Conservation (phyloP, 177 flowering plant genomes). For the Telopea speciosissima region DNA sequence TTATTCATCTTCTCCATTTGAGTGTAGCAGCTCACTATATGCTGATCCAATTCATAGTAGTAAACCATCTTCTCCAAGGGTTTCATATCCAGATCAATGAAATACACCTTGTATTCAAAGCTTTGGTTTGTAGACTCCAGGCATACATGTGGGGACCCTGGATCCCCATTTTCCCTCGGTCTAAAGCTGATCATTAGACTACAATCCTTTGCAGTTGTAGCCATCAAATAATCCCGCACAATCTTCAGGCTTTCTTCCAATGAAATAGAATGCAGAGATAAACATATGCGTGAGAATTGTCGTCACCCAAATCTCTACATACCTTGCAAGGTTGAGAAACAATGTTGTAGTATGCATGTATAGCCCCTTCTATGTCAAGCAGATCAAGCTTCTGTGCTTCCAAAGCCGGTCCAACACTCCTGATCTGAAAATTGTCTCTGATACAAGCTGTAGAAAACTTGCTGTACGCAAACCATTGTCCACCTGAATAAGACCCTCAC, state of each 20-base stretch:
- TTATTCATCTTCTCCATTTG: too few species aligned
- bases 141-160: conserved; percentile 29
- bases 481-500: conserved; percentile 44
- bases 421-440: conserved; percentile 52
- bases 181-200: conserved; percentile 72
- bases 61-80: conserved; percentile 68
- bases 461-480: conserved; percentile 43
- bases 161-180: conserved; percentile 28
- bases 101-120: conserved; percentile 82
- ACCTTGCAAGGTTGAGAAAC: conserved; percentile 64
- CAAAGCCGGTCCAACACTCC: conserved; percentile 56
- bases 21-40: too few species aligned
- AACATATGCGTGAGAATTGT: conserved; percentile 24
- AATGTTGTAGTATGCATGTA: conserved; percentile 84
- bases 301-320: conserved; percentile 39
- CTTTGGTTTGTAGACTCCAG: conserved; percentile 56
- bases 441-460: conserved; percentile 54
- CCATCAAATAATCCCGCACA: conserved; percentile 72
- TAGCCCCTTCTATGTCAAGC: conserved; percentile 87
- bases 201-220: conserved; percentile 96
- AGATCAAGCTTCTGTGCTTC: too few species aligned
- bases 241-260: conserved; percentile 65
- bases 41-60: conserved; percentile 74
- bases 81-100: conserved; percentile 89
- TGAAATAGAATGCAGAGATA: conserved; percentile 55